Percentiles rank a stretch among this genome's conserved stretches.
These are phyloP conservation scores for Coprinopsis cinerea DNA, from an alignment of 768 basidiomycete genomes.

Conservation along the genomic window DNA sequence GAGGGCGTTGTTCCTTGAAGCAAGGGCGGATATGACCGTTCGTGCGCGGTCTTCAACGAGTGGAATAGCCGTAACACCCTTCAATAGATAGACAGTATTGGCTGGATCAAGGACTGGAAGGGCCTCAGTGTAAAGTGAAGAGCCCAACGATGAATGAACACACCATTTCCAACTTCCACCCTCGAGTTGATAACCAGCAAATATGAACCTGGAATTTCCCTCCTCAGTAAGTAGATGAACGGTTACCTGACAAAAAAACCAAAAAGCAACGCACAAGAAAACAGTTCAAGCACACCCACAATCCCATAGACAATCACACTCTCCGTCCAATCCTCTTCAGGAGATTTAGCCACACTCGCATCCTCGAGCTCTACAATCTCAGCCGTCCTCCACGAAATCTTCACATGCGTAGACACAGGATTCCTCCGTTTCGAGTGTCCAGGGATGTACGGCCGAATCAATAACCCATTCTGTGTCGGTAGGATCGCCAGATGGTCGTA, in stretches of 20 bases:
- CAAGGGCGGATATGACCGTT: slow-evolving; percentile 44
- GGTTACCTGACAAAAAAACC: slow-evolving; percentile 4
- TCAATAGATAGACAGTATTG: slow-evolving; percentile 61
- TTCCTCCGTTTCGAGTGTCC: slow-evolving; percentile 16
- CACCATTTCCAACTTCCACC: slow-evolving; percentile 59
- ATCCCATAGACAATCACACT: slow-evolving; percentile 67
- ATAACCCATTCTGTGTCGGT: slow-evolving; percentile 54
- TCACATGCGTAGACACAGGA: slow-evolving; percentile 35
- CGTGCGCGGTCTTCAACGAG: slow-evolving; percentile 60
- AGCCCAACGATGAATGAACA: slow-evolving; percentile 23
- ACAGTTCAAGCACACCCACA: slow-evolving; percentile 67
- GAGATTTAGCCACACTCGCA: slow-evolving; percentile 45
- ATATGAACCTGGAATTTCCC: slow-evolving; percentile 58
- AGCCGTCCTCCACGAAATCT: slow-evolving; percentile 52
- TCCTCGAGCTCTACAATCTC: slow-evolving; percentile 7
- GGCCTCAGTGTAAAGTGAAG: slow-evolving; percentile 1
- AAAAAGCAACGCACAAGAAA: slow-evolving; percentile 47
- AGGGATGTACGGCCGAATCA: slow-evolving; percentile 52
- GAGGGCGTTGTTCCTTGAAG: slow-evolving; percentile 40
- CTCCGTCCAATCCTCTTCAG: slow-evolving; percentile 46
- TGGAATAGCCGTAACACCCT: slow-evolving; percentile 66
- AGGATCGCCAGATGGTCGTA: slow-evolving; percentile 63
- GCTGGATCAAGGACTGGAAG: slow-evolving; percentile 57
- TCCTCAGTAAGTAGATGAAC: slow-evolving; percentile 10
- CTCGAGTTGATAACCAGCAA: slow-evolving; percentile 66